Evolutionary conservation across 1,139 yeast genomes (phyloP).

Genomic region (Pichia inconspicua): DNA sequence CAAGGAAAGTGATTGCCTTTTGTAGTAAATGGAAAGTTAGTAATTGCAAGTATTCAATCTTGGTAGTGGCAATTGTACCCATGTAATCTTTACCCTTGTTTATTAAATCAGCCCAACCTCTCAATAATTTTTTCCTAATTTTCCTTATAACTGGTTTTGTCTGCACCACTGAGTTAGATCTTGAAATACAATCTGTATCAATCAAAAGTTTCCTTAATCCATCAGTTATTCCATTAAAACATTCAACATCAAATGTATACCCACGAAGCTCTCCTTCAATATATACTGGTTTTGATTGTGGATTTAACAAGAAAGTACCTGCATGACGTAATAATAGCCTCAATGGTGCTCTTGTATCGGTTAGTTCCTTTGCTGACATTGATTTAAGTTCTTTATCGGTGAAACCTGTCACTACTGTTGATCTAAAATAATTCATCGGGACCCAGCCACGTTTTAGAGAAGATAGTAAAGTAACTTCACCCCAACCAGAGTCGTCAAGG

Average conservation of each 20-base stretch:
- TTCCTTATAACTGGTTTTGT: constrained; percentile 62
- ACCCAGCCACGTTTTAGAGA: constrained; percentile 88
- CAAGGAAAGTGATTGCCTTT: constrained; percentile 65
- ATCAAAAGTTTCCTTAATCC: constrained; percentile 75
- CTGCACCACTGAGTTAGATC: constrained; percentile 73
- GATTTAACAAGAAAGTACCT: constrained; percentile 68
- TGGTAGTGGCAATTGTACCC: constrained; percentile 57
- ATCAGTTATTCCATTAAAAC: constrained; percentile 59
- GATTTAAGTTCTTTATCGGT: constrained; percentile 26
- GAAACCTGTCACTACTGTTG: constrained; percentile 39
- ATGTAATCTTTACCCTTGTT: constrained; percentile 78
- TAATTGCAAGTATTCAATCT: constrained; percentile 62
- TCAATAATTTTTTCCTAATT: constrained; percentile 69
- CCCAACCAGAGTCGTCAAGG: constrained; percentile 94
- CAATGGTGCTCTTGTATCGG: constrained; percentile 40
- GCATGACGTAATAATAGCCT: constrained; percentile 62
- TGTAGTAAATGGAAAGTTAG: constrained; percentile 70
- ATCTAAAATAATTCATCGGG: constrained; percentile 80
- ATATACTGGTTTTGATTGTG: constrained; percentile 41
- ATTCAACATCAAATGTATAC: constrained; percentile 34
- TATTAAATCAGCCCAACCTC: constrained; percentile 88
- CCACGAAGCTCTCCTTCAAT: constrained; percentile 35
- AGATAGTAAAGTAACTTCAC: constrained; percentile 75
- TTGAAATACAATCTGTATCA: constrained; percentile 74
- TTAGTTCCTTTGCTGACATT: constrained; percentile 14